Conservation (phyloP, 2,329 filamentous ascomycete species). For the Aspergillus unguis region DNA sequence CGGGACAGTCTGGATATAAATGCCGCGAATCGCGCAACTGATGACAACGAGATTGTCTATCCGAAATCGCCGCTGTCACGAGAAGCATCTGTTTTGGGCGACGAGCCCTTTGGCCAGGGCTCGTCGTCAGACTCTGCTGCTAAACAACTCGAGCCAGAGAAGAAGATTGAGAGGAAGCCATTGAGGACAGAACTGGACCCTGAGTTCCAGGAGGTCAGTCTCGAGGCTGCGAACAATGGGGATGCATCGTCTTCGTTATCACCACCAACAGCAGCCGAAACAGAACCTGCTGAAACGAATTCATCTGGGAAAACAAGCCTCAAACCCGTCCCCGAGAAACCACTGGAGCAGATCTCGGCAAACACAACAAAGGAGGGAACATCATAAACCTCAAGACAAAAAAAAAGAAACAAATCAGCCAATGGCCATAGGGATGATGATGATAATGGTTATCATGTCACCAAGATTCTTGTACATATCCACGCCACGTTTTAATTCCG, state of each 20-base stretch:
- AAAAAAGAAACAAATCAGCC: too few relatives aligned
- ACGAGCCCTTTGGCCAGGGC: neutral
- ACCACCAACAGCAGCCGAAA: neutral
- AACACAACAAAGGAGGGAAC: neutral
- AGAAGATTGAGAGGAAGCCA: neutral
- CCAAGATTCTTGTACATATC: too few relatives aligned
- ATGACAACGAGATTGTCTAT: slow-evolving; percentile 22
- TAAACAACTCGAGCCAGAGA: neutral
- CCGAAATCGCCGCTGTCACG: slow-evolving; percentile 33
- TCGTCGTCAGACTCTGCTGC: neutral
- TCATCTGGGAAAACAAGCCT: neutral
- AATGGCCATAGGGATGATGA: too few relatives aligned
- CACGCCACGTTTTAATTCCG: too few relatives aligned
- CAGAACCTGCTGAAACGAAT: neutral
- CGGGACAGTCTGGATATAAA: slow-evolving; percentile 33
- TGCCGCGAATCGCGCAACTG: slow-evolving; percentile 16
- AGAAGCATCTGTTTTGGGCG: slow-evolving; percentile 24
- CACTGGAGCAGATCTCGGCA: neutral
- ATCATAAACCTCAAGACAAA: neutral
- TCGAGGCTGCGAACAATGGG: neutral
- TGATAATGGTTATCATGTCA: too few relatives aligned
- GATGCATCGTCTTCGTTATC: neutral
- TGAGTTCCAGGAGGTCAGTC: neutral
- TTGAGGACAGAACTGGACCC: neutral
- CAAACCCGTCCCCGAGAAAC: neutral